These are phyloP conservation scores for Aspergillus homomorphus DNA, from an alignment of 495 filamentous ascomycete genomes.

Conservation along the genomic window DNA sequence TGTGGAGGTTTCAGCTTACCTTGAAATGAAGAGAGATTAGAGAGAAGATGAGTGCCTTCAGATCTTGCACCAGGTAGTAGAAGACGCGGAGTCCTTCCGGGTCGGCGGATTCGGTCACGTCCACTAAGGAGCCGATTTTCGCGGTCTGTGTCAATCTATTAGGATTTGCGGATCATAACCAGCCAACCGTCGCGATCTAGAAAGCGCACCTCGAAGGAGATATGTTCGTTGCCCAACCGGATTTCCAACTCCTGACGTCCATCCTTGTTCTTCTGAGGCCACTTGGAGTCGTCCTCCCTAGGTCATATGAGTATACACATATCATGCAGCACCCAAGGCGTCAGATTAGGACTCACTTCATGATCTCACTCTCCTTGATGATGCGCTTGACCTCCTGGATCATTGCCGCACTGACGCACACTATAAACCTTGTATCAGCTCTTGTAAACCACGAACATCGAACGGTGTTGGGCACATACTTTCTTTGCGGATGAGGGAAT, in stretches of 20 bases:
- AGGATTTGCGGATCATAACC: not conserved
- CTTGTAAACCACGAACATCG: slow-evolving; percentile 5
- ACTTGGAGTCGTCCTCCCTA: slow-evolving; percentile 98
- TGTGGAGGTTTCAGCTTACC: slow-evolving; percentile 39
- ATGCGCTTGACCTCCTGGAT: slow-evolving; percentile 94
- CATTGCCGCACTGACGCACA: slow-evolving; percentile 94
- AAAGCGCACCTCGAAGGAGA: slow-evolving; percentile 82
- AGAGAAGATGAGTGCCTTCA: slow-evolving; percentile 96
- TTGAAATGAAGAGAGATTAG: slow-evolving; percentile 97
- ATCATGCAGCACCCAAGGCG: not conserved
- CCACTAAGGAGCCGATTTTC: slow-evolving; percentile 95
- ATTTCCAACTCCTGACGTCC: slow-evolving; percentile 97
- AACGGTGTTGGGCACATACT: slow-evolving; percentile 58
- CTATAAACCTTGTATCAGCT: slow-evolving; percentile 47
- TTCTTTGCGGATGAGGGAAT: slow-evolving; percentile 98
- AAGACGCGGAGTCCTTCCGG: slow-evolving; percentile 98
- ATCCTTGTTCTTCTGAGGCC: slow-evolving; percentile 99
- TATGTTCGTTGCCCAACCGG: slow-evolving; percentile 89
- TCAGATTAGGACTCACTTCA: slow-evolving; percentile 64
- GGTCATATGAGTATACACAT: slow-evolving; percentile 14
- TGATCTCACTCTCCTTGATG: slow-evolving; percentile 95
- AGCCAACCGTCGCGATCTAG: not conserved
- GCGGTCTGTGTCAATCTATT: slow-evolving; percentile 63
- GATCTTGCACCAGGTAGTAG: slow-evolving; percentile 97
- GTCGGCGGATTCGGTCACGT: slow-evolving; percentile 93